phyloP scores from a whole-genome alignment of 139 green algal genomes.

The Picochlorum sp. region DNA sequence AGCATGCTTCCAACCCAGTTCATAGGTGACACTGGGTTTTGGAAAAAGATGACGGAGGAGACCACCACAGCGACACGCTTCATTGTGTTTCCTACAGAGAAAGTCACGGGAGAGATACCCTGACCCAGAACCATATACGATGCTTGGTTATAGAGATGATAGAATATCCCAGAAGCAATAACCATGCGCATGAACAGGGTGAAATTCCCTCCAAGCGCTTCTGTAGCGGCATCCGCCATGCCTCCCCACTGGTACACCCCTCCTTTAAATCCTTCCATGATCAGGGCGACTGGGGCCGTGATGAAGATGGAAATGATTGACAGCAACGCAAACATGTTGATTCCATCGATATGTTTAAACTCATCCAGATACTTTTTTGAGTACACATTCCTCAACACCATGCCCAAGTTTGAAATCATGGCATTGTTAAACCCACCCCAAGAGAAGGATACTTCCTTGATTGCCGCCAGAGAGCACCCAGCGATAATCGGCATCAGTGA shows the following conservation, averaged over 20 bases:
- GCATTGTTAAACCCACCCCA: conserved; percentile 83
- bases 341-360: conserved; percentile 84
- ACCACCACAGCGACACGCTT: conserved; percentile 89
- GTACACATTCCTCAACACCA: conserved; percentile 87
- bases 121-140: conserved; percentile 85
- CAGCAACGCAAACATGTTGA: conserved; percentile 88
- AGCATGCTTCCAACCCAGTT: conserved; percentile 75
- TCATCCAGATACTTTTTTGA: conserved; percentile 82
- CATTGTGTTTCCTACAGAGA: conserved; percentile 84
- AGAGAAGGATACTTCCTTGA: conserved; percentile 80
- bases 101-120: conserved; percentile 77
- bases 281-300: conserved; percentile 55
- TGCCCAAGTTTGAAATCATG: conserved; percentile 84
- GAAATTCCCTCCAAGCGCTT: conserved; percentile 34
- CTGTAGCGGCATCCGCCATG: conserved; percentile 32
- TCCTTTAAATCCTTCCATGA: conserved; percentile 49
- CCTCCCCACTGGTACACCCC: conserved; percentile 21
- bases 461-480: conserved; percentile 72
- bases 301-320: conserved; percentile 72
- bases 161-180: conserved; percentile 63
- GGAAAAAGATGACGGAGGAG: conserved; percentile 54
- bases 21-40: conserved; percentile 40
- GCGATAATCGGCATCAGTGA: conserved; percentile 74
- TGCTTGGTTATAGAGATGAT: conserved; percentile 84
- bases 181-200: conserved; percentile 49